Percentiles rank a stretch among this genome's conserved stretches.
These are phyloP conservation scores for Populus alba DNA, from an alignment of 345 rosid species.

Conservation along the genomic window DNA sequence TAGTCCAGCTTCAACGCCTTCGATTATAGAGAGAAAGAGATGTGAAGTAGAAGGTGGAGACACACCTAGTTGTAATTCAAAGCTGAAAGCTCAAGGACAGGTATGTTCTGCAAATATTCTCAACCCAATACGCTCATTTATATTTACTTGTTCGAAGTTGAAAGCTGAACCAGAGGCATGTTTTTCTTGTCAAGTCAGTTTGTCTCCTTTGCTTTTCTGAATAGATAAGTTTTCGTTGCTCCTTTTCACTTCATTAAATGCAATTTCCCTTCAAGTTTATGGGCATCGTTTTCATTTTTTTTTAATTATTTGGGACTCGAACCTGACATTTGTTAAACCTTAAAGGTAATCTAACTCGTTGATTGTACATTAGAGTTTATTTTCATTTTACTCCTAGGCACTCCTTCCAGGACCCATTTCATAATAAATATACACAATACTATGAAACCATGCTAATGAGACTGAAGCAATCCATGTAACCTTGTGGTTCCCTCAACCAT, in stretches of 20 bases:
- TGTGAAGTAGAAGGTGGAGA: constrained; percentile 50
- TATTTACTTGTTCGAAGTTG: background rate
- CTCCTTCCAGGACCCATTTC: too few relatives aligned
- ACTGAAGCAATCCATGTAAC: too few relatives aligned
- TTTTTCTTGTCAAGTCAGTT: background rate
- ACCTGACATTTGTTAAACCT: too few relatives aligned
- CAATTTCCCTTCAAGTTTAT: background rate
- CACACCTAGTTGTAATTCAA: constrained; percentile 40
- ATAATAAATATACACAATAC: too few relatives aligned
- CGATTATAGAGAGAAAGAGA: constrained; percentile 50
- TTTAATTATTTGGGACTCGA: too few relatives aligned
- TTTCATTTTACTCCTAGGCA: too few relatives aligned
- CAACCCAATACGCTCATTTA: background rate
- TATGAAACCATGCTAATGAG: too few relatives aligned
- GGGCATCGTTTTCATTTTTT: too few relatives aligned
- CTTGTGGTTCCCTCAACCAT: too few relatives aligned
- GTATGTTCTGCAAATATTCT: constrained; percentile 24
- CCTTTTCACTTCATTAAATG: background rate
- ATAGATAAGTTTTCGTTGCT: background rate
- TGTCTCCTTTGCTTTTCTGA: background rate
- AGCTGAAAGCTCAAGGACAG: constrained; percentile 43
- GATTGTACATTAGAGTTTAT: too few relatives aligned
- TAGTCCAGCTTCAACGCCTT: constrained; percentile 80
- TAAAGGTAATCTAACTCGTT: too few relatives aligned
- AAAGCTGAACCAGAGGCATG: background rate